Conservation (phyloP, 2,329 filamentous ascomycete species). For the Epichloe gansuensis region DNA sequence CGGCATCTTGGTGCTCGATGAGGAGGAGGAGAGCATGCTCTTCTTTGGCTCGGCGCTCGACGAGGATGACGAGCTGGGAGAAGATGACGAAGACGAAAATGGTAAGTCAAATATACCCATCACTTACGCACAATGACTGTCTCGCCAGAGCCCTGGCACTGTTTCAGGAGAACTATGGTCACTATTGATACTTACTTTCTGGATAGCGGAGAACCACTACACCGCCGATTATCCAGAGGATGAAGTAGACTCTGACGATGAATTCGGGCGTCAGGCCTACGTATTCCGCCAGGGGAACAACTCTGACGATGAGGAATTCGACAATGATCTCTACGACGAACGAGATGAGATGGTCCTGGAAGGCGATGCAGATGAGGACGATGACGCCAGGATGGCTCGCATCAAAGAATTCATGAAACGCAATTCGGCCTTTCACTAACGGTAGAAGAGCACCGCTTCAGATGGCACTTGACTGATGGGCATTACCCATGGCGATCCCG, state of each 20-base stretch:
- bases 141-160: background rate
- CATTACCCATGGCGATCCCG: too few species aligned
- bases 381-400: slow-evolving; percentile 24
- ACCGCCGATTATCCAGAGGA: slow-evolving; percentile 72
- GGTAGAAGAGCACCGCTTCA: background rate
- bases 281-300: slow-evolving; percentile 40
- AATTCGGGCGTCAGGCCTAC: slow-evolving; percentile 41
- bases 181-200: slow-evolving; percentile 3
- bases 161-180: background rate
- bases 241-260: slow-evolving; percentile 56
- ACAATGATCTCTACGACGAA: slow-evolving; percentile 26
- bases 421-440: slow-evolving; percentile 13
- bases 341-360: slow-evolving; percentile 27
- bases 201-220: slow-evolving; percentile 61
- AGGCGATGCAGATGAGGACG: slow-evolving; percentile 24
- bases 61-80: slow-evolving; percentile 47
- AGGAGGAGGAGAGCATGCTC: slow-evolving; percentile 44
- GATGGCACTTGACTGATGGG: background rate
- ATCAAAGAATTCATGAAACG: slow-evolving; percentile 27
- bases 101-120: slow-evolving; percentile 28
- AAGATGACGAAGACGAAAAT: slow-evolving; percentile 55
- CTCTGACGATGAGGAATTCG: slow-evolving; percentile 44
- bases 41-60: slow-evolving; percentile 49
- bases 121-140: background rate
- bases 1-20: slow-evolving; percentile 44